Evolutionary conservation across 2,329 filamentous ascomycete genomes (phyloP).

Genomic region (Fusarium sp.): DNA sequence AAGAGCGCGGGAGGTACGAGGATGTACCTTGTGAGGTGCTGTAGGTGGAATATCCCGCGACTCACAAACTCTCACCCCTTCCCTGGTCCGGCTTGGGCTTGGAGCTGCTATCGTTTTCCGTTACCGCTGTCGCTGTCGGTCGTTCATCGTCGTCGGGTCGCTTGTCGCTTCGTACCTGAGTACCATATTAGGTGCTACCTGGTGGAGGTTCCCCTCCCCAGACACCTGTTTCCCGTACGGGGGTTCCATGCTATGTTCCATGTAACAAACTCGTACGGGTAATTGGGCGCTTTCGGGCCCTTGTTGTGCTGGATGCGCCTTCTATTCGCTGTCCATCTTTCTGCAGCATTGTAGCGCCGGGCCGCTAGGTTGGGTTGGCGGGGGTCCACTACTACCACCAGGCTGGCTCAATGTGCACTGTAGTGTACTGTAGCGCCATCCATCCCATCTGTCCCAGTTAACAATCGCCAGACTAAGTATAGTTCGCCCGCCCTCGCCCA

Average conservation of each 20-base stretch:
- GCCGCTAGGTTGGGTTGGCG: conserved; percentile 33
- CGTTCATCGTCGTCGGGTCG: not conserved
- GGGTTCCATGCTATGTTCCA: conserved; percentile 21
- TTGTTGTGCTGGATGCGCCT: conserved; percentile 16
- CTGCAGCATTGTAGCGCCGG: conserved; percentile 42
- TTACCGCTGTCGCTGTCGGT: not conserved
- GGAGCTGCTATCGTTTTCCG: conserved; percentile 10
- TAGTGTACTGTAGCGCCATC: conserved; percentile 36
- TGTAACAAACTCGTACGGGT: conserved; percentile 40
- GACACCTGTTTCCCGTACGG: conserved; percentile 24
- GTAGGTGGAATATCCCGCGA: conserved; percentile 7
- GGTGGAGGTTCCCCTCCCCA: conserved; percentile 10
- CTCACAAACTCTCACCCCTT: conserved; percentile 11
- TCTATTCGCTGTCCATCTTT: conserved; percentile 40
- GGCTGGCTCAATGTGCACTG: conserved; percentile 38
- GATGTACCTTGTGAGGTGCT: not conserved
- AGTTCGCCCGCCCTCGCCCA: conserved; percentile 41
- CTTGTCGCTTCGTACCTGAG: not conserved
- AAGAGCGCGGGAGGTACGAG: not conserved
- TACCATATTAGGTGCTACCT: not conserved
- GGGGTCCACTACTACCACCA: conserved; percentile 46
- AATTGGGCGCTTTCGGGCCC: conserved; percentile 35
- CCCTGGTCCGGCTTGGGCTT: not conserved
- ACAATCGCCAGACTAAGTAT: conserved; percentile 42
- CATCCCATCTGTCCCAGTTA: conserved; percentile 33